These are phyloP conservation scores for Podila epigama DNA, from an alignment of 192 early-diverging fungal genomes.

Conservation along the genomic window DNA sequence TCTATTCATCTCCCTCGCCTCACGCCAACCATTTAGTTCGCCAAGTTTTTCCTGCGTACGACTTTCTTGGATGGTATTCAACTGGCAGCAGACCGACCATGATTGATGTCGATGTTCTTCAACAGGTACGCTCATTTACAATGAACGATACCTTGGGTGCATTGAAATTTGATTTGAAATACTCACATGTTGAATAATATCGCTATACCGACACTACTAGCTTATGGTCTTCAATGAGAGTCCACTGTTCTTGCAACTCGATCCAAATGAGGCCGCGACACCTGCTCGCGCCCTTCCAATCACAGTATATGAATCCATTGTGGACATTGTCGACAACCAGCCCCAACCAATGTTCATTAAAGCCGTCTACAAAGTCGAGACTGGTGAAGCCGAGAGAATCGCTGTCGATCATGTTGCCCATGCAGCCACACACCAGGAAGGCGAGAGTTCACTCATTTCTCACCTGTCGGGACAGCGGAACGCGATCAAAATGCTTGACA, in stretches of 20 bases:
- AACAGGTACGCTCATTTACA: conserved; percentile 65
- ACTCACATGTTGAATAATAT: neutral
- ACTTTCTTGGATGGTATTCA: conserved; percentile 89
- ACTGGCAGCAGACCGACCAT: conserved; percentile 68
- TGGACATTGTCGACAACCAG: conserved; percentile 66
- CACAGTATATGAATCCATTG: conserved; percentile 78
- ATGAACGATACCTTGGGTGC: too few species aligned
- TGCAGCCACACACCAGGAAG: conserved; percentile 59
- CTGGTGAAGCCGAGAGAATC: conserved; percentile 87
- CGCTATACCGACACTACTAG: conserved; percentile 37
- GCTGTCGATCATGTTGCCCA: conserved; percentile 88
- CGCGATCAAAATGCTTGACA: conserved; percentile 84
- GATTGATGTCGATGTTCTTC: conserved; percentile 72
- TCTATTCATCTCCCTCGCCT: too few species aligned
- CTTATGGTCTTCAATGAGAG: conserved; percentile 78
- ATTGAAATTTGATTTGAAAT: too few species aligned
- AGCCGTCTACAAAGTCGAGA: conserved; percentile 78
- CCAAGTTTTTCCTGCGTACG: conserved; percentile 84
- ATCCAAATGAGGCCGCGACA: conserved; percentile 59
- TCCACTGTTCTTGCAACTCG: conserved; percentile 76
- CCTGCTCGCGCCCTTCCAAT: conserved; percentile 75
- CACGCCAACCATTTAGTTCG: conserved; percentile 60
- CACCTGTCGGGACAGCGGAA: conserved; percentile 79
- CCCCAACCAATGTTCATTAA: conserved; percentile 70
- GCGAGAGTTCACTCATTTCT: conserved; percentile 67